phyloP scores from a whole-genome alignment of 2,329 filamentous ascomycete genomes.

The Amauroascus verrucosus region DNA sequence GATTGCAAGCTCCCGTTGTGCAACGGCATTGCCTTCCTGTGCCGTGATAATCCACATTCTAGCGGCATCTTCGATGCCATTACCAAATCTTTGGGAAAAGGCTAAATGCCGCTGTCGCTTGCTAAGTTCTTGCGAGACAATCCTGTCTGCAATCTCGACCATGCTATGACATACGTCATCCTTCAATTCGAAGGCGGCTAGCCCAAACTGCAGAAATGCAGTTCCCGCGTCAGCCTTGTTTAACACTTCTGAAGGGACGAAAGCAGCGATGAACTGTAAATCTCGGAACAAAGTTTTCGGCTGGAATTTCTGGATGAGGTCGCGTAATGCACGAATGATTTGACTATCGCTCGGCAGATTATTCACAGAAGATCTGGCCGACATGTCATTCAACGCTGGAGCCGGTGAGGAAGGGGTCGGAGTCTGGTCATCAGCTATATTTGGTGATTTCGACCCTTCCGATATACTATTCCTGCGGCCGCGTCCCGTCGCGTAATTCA shows the following conservation, averaged over 20 bases:
- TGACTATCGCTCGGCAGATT: conserved; percentile 48
- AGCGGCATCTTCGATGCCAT: conserved; percentile 59
- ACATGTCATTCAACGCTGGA: conserved; percentile 18
- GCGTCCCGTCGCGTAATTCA: conserved; percentile 19
- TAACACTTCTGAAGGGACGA: conserved; percentile 48
- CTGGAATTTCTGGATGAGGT: conserved; percentile 59
- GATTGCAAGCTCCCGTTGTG: conserved; percentile 84
- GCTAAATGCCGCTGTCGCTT: conserved; percentile 26
- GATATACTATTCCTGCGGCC: conserved; percentile 15
- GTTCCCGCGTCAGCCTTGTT: conserved; percentile 54
- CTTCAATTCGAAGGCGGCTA: conserved; percentile 81
- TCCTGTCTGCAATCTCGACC: conserved; percentile 62
- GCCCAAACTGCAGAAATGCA: conserved; percentile 80
- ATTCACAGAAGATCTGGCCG: conserved; percentile 31
- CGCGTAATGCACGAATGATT: conserved; percentile 56
- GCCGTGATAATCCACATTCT: conserved; percentile 88
- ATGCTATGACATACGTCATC: conserved; percentile 77
- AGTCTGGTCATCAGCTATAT: conserved; percentile 8
- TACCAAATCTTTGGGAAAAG: conserved; percentile 23
- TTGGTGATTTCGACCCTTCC: conserved; percentile 10
- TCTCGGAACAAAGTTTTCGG: conserved; percentile 74
- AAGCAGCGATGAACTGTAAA: conserved; percentile 59
- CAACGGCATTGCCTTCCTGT: conserved; percentile 78
- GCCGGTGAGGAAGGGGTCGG: conserved; percentile 15
- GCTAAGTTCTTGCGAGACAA: conserved; percentile 48